These are phyloP conservation scores for Rhizodiscina lignyota DNA, from an alignment of 495 filamentous ascomycete genomes.

Conservation along the genomic window DNA sequence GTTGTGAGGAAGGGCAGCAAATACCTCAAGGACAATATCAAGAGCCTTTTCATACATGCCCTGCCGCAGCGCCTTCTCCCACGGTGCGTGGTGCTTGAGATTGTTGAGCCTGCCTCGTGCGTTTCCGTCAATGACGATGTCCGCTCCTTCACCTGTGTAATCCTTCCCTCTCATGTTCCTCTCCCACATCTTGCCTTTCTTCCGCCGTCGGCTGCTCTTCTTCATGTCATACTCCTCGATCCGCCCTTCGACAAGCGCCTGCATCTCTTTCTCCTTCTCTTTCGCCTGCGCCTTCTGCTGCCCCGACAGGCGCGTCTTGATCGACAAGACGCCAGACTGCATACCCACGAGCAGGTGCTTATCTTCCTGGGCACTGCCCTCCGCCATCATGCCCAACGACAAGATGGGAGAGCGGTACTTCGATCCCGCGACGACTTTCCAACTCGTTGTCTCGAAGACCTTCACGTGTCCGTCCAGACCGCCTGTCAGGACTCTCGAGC, in stretches of 20 bases:
- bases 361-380: slow-evolving; percentile 47
- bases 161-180: slow-evolving; percentile 60
- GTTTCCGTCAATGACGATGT: slow-evolving; percentile 74
- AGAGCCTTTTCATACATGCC: slow-evolving; percentile 62
- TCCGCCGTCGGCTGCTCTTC: slow-evolving; percentile 29
- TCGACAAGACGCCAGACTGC: slow-evolving; percentile 74
- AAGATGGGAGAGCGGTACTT: slow-evolving; percentile 88
- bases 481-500: slow-evolving; percentile 66
- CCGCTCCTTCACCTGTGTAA: slow-evolving; percentile 68
- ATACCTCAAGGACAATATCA: slow-evolving; percentile 50
- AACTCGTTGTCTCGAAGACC: slow-evolving; percentile 76
- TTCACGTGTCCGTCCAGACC: slow-evolving; percentile 92
- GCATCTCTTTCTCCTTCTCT: slow-evolving; percentile 72
- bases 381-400: slow-evolving; percentile 54
- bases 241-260: slow-evolving; percentile 61
- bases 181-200: slow-evolving; percentile 49
- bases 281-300: slow-evolving; percentile 61
- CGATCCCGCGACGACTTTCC: slow-evolving; percentile 82
- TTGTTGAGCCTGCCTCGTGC: slow-evolving; percentile 24
- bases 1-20: not conserved
- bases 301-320: slow-evolving; percentile 73
- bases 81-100: slow-evolving; percentile 45
- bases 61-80: slow-evolving; percentile 68
- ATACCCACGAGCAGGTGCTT: slow-evolving; percentile 88
- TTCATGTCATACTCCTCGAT: slow-evolving; percentile 51